phyloP scores from a whole-genome alignment of 805 yeast species.

The Spathaspora passalidarum region DNA sequence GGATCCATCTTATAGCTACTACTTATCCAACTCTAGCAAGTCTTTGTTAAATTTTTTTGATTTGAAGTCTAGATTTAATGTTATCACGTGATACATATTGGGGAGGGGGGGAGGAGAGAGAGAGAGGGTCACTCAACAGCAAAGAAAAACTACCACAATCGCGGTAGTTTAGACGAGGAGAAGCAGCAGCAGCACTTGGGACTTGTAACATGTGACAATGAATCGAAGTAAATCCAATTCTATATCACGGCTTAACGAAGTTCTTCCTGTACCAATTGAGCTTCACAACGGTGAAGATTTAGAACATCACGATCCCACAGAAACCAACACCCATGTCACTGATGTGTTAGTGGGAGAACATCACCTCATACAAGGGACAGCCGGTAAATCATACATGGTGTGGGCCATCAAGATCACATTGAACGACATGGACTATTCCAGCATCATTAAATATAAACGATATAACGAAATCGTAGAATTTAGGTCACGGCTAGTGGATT shows the following conservation, averaged over 20 bases:
- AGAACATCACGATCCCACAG: conserved; percentile 2
- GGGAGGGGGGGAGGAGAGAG: too few species aligned
- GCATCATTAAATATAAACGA: conserved; percentile 51
- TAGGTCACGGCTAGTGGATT: conserved; percentile 36
- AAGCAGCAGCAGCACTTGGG: too few species aligned
- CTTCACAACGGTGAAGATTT: conserved; percentile 21
- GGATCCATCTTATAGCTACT: conserved; percentile 23
- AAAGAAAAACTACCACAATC: too few species aligned
- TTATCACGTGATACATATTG: too few species aligned
- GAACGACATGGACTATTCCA: conserved; percentile 35
- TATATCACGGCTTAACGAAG: conserved; percentile 22
- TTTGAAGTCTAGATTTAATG: background rate
- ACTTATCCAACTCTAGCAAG: too few species aligned
- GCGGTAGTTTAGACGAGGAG: too few species aligned
- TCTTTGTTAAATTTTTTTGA: too few species aligned
- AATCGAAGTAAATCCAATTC: conserved; percentile 12
- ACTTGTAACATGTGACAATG: conserved; percentile 7
- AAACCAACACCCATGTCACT: conserved; percentile 31
- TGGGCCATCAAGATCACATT: conserved; percentile 39
- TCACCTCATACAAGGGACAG: conserved; percentile 36
- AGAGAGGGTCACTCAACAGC: too few species aligned
- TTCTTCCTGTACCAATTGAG: conserved; percentile 39
- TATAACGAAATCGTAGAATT: conserved; percentile 62
- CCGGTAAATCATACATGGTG: conserved; percentile 33
- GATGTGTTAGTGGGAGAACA: conserved; percentile 42